Percentiles rank a stretch among this genome's conserved stretches.
These are phyloP conservation scores for Plenodomus biglobosus DNA, from an alignment of 2,329 filamentous ascomycete species.

Conservation along the genomic window DNA sequence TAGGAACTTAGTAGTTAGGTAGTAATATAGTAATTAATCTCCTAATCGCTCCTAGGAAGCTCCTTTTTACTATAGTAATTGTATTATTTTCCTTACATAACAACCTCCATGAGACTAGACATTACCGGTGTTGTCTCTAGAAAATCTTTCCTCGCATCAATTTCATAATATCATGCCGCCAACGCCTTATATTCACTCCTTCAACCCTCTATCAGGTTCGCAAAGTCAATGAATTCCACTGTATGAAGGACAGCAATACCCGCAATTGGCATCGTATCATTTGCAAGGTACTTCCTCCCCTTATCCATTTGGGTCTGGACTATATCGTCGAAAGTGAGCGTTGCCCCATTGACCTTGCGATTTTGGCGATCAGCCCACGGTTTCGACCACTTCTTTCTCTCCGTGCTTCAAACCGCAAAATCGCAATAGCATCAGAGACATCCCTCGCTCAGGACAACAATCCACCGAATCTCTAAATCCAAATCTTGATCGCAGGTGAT, in stretches of 20 bases:
- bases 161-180: slow-evolving; percentile 11
- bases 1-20: too few species aligned
- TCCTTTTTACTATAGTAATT: too few species aligned
- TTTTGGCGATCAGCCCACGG: slow-evolving; percentile 16
- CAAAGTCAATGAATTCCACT: slow-evolving; percentile 14
- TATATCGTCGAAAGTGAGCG: slow-evolving; percentile 13
- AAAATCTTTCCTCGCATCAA: slow-evolving; percentile 18
- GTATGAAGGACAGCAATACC: slow-evolving; percentile 19
- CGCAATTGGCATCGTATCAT: slow-evolving; percentile 15
- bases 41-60: too few species aligned
- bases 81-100: slow-evolving; percentile 7
- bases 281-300: slow-evolving; percentile 14
- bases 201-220: slow-evolving; percentile 8
- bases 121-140: slow-evolving; percentile 18
- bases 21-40: too few species aligned
- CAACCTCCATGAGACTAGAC: slow-evolving; percentile 18
- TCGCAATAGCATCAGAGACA: slow-evolving; percentile 20
- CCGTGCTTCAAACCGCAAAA: slow-evolving; percentile 13
- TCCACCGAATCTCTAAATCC: slow-evolving; percentile 13
- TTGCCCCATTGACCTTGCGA: slow-evolving; percentile 16
- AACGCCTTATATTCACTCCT: slow-evolving; percentile 9
- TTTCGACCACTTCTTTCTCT: slow-evolving; percentile 5
- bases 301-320: slow-evolving; percentile 3
- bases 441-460: slow-evolving; percentile 15
- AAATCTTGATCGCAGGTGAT: slow-evolving; percentile 11